phyloP scores from a whole-genome alignment of 2,329 filamentous ascomycete species.

The Aspergillus sp. region DNA sequence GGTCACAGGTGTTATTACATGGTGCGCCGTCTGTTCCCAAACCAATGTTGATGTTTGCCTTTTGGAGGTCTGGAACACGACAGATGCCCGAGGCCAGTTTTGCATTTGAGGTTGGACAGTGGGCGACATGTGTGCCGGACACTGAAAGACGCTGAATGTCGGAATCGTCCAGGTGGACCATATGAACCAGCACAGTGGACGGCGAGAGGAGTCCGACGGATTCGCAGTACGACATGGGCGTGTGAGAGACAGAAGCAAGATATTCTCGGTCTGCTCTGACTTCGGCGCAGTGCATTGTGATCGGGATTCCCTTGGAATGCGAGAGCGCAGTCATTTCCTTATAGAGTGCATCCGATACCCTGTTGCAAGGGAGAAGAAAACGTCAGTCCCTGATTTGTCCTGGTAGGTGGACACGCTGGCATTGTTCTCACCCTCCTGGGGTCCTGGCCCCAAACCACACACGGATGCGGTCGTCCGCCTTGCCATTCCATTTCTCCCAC shows the following conservation, averaged over 20 bases:
- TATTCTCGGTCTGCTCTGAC: slow-evolving; percentile 7
- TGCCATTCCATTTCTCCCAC: slow-evolving; percentile 29
- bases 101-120: slow-evolving; percentile 46
- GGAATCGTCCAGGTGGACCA: slow-evolving; percentile 43
- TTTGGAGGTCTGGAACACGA: slow-evolving; percentile 39
- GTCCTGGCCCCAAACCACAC: slow-evolving; percentile 44
- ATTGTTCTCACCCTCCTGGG: slow-evolving; percentile 34
- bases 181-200: slow-evolving; percentile 44
- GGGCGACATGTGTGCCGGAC: slow-evolving; percentile 41
- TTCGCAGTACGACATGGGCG: slow-evolving; percentile 38
- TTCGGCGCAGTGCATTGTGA: slow-evolving; percentile 44
- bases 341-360: slow-evolving; percentile 29
- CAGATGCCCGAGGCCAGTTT: slow-evolving; percentile 47
- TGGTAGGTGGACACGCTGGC: background rate
- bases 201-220: slow-evolving; percentile 31
- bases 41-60: slow-evolving; percentile 38
- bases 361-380: slow-evolving; percentile 5
- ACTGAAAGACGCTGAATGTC: slow-evolving; percentile 35
- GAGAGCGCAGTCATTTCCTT: slow-evolving; percentile 36
- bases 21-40: slow-evolving; percentile 48
- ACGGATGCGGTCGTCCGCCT: slow-evolving; percentile 36
- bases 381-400: background rate
- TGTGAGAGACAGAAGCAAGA: slow-evolving; percentile 17
- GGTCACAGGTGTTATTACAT: slow-evolving; percentile 46
- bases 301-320: slow-evolving; percentile 31